Evolutionary conservation across 805 yeast genomes (phyloP), one percentile per base, ranked within the genome.

Genomic region (Jamesozyma jinghongensis): DNA sequence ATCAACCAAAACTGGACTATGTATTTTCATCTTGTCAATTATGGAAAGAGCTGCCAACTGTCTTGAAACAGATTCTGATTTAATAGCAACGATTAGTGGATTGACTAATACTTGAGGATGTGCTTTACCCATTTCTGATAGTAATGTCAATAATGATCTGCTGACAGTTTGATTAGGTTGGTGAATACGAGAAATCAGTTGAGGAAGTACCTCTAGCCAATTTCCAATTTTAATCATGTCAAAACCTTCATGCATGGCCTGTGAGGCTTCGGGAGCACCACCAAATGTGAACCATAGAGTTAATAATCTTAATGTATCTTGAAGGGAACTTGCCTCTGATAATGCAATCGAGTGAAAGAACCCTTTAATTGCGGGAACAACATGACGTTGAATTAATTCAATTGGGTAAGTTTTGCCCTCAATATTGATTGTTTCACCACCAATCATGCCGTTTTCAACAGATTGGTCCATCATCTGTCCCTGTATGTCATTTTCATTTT

Each of bases 21-120:
- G 95, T 2, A 81, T 71, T 48, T 92, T 69, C 90, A 88, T 84
- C 56, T 85, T 85, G 47, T 87, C 95, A 50, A 88, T 80, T 42
- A 90, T 86, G 0, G 85, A 79, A 52, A 77, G 67, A 0, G 97
- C 97, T 1, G 97, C 95, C 54, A 76, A 71, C 62, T 85, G 90
- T 51, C 97, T 75, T 10, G 81, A 80, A 25, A 81, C 75, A 50
- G 92, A 83, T 53, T 88, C 95, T 0, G 95, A 83, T 47, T 90
- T 87, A 36, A 86, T 85, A 11, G 97, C 95, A 43, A 88, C 97
- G 12, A 92, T 88, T 42, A 88, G 68, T 8, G 97, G 97, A 56
- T 85, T 87, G 5, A 88, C 88, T 54, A 88, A 73, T 0, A 96
- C 96, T 59, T 88, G 97, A 1, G 97, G 97, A 62, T 88, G 97